Evolutionary conservation across 495 filamentous ascomycete species (phyloP).

Genomic region (Aspergillus steynii): DNA sequence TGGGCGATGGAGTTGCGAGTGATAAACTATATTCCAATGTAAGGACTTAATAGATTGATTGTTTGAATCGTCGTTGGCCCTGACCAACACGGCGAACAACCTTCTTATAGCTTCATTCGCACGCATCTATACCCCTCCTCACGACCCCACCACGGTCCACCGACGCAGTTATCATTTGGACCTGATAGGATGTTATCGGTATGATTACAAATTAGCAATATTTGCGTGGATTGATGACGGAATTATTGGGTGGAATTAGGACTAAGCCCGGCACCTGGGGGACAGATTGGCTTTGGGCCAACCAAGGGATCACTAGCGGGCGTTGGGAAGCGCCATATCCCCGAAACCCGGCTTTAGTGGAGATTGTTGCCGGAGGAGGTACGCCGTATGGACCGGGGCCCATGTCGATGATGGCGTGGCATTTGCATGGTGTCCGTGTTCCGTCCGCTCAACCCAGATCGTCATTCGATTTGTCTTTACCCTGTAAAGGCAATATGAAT

Average conservation of each 20-base stretch:
- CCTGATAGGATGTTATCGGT: constrained; percentile 15
- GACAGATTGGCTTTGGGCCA: background rate
- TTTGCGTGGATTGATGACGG: constrained; percentile 16
- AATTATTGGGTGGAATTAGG: constrained; percentile 2
- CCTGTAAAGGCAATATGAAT: no score
- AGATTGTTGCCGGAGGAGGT: background rate
- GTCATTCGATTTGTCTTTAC: no score
- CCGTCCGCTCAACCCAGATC: no score
- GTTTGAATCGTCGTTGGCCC: background rate
- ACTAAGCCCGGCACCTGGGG: background rate
- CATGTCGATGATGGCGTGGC: background rate
- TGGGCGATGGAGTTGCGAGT: background rate
- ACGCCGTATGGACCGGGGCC: background rate
- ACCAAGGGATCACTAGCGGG: background rate
- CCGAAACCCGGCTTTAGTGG: background rate
- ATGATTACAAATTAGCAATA: constrained; percentile 14
- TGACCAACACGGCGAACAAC: background rate
- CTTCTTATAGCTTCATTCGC: constrained; percentile 1
- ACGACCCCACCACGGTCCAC: constrained; percentile 19
- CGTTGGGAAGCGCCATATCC: background rate
- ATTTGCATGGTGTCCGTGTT: background rate
- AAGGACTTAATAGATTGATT: background rate
- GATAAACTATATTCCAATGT: background rate
- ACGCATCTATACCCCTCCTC: constrained; percentile 11
- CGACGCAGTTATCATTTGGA: constrained; percentile 12